A percentile compares a stretch with the other conserved stretches of the same genome.
phyloP scores from a whole-genome alignment of 2,329 filamentous ascomycete genomes.

The Colletotrichum chrysophilum region DNA sequence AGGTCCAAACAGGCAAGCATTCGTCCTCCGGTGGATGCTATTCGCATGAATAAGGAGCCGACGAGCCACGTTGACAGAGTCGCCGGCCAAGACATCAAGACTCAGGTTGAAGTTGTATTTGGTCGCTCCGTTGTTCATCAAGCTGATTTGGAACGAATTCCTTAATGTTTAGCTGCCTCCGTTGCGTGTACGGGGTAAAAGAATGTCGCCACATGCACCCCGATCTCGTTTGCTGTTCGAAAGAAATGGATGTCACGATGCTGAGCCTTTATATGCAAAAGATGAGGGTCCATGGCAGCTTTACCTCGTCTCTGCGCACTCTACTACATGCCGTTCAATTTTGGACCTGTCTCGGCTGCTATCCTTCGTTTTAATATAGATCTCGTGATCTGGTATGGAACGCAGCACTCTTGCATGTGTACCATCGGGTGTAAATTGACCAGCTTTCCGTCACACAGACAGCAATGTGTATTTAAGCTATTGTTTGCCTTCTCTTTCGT shows the following conservation, averaged over 20 bases:
- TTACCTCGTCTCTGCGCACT: fast-evolving
- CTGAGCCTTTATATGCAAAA: neutral
- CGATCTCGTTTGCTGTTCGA: neutral
- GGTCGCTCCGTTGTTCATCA: fast-evolving
- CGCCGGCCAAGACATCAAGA: neutral
- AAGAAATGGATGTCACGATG: neutral
- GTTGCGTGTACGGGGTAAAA: neutral
- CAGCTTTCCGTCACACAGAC: neutral
- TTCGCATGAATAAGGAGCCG: neutral
- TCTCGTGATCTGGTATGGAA: neutral
- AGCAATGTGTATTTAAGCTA: fast-evolving
- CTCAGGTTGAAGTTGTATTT: fast-evolving
- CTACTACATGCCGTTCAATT: neutral
- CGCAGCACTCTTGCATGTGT: neutral
- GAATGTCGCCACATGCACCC: neutral
- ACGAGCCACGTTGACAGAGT: neutral
- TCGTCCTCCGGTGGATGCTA: neutral
- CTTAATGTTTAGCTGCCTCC: fast-evolving
- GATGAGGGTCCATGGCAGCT: fast-evolving
- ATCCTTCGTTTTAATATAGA: neutral
- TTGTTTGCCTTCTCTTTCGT: neutral
- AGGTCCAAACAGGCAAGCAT: neutral
- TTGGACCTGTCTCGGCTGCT: neutral
- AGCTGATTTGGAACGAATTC: fast-evolving
- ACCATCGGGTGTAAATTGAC: neutral